Base-by-base conservation (phyloP, 2,329 filamentous ascomycete species). In the Pochonia chlamydosporia region DNA sequence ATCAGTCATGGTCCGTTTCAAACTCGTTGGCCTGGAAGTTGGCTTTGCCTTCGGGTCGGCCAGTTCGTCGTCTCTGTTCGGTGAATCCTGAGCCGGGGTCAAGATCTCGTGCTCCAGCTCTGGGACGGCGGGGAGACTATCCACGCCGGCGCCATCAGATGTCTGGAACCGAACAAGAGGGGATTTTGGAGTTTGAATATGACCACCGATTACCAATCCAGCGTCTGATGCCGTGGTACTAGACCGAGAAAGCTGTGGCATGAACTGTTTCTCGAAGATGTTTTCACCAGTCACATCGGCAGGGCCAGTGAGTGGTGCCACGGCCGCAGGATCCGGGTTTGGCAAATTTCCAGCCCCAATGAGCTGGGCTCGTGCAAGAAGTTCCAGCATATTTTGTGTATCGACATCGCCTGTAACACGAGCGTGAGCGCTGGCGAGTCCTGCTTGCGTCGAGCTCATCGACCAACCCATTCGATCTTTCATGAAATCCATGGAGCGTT, bases 401-500 rank as follows among this genome's bases (percentile, higher is more conserved):
- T 96, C 92, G 44, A 88, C 72, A 65, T 97, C 91, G 20, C 90
- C 91, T 52, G 79, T 83, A 44, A 87, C 75, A 59, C 87, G 84
- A 45, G 91, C 89, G 65, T 96, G 89, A 14, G 89, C 90, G 61
- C 83, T 89, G 39, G 85, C 84, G 55, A 96, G 82, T 10, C 82
- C 88, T 13, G 87, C 81, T 61, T 85, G 87, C 44, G 80, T 81
- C 26, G 84, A 78, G 44, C 62, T 68, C 51, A 69, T 68, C 26
- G 86, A 81, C 85, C 89, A 92, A 53, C 87, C 87, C 67, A 95
- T 79, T 54, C 88, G 87, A 63, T 96, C 90, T 61, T 88, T 87
- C 87, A 99, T 95, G 62, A 97, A 96, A 65, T 97, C 93, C 61
- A 96, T 85, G 8, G 91, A 95, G 49, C 92, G 81, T 69, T 95